A percentile compares a stretch with the other conserved stretches of the same genome.
Conservation (phyloP, 208 protist species). For the Trypanosoma rangeli region DNA sequence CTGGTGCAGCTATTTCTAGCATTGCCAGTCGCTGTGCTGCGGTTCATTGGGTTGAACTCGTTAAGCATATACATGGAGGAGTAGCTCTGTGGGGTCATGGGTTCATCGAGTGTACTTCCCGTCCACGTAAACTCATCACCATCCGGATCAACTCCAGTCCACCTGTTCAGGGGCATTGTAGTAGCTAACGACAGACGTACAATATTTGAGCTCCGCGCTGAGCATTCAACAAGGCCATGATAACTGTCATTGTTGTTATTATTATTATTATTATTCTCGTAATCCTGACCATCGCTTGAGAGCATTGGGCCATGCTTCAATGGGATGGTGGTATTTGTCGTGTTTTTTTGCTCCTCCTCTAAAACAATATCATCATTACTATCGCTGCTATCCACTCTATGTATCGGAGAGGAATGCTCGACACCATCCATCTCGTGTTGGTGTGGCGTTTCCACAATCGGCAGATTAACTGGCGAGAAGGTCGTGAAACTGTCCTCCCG, state of each 20-base stretch:
- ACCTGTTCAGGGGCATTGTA: slow-evolving; percentile 1
- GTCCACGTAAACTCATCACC: slow-evolving; percentile 23
- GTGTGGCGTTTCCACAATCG: too few species aligned
- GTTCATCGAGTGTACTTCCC: slow-evolving; percentile 34
- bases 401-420: too few species aligned
- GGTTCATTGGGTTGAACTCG: slow-evolving; percentile 4
- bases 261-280: slow-evolving; percentile 3
- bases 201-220: background rate
- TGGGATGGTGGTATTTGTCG: too few species aligned
- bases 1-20: background rate
- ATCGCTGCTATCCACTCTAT: too few species aligned
- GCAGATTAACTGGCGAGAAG: too few species aligned
- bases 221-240: background rate
- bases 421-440: too few species aligned
- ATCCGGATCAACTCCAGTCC: slow-evolving; percentile 13
- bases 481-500: too few species aligned
- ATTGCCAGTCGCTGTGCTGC: background rate
- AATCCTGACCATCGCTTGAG: background rate
- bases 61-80: slow-evolving; percentile 22
- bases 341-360: too few species aligned
- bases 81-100: slow-evolving; percentile 60
- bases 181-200: slow-evolving; percentile 4
- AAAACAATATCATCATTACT: too few species aligned
- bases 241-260: background rate
- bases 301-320: too few species aligned